These are phyloP conservation scores for Fragaria iinumae DNA, from an alignment of 306 rosid genomes.

Conservation along the genomic window DNA sequence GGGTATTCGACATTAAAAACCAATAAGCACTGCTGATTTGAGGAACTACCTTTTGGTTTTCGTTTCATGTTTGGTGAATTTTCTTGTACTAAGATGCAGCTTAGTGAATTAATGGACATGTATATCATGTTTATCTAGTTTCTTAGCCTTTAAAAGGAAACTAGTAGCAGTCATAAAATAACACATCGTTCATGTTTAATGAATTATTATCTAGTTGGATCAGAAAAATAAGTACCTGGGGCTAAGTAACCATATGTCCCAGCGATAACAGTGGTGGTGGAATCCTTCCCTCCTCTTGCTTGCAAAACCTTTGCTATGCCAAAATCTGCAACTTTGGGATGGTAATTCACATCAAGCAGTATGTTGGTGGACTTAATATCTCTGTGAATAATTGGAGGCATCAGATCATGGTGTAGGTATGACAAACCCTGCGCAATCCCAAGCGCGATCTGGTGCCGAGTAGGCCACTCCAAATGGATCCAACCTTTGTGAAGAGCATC, in stretches of 20 bases:
- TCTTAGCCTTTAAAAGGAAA: neutral
- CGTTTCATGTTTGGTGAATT: neutral
- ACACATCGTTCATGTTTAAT: neutral
- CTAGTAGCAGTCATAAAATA: neutral
- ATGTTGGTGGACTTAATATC: constrained; percentile 91
- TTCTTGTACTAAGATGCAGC: neutral
- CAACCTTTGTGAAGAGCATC: constrained; percentile 81
- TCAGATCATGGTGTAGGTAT: constrained; percentile 91
- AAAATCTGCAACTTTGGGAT: constrained; percentile 93
- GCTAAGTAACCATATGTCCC: constrained; percentile 96
- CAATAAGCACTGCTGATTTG: neutral
- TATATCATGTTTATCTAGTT: neutral
- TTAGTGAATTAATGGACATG: neutral
- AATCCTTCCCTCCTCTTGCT: constrained; percentile 81
- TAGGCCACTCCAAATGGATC: constrained; percentile 83
- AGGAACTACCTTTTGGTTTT: neutral
- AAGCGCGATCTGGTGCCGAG: constrained; percentile 71
- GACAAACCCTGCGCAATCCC: constrained; percentile 91
- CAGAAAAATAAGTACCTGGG: constrained; percentile 58
- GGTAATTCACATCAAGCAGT: constrained; percentile 71
- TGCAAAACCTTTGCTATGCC: constrained; percentile 97
- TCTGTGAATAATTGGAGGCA: constrained; percentile 75
- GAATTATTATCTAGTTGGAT: constrained; percentile 3
- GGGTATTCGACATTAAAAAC: neutral
- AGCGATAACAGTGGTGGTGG: constrained; percentile 81